A percentile compares a stretch with the other conserved stretches of the same genome.
phyloP scores from a whole-genome alignment of 176 grass and related monocot species.

The Tillandsia fasciculata region DNA sequence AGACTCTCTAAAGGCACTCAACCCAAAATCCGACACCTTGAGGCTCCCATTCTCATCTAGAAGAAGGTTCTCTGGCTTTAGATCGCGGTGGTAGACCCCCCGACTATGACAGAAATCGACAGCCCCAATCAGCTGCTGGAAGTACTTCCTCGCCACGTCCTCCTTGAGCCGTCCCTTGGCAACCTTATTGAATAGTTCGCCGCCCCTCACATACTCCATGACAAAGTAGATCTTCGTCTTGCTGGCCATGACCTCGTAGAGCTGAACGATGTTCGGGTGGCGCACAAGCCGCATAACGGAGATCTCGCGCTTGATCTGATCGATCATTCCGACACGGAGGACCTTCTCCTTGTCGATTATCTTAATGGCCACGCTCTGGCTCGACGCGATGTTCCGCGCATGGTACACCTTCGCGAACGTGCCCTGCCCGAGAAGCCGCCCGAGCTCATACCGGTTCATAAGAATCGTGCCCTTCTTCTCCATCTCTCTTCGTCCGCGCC shows the following conservation, averaged over 20 bases:
- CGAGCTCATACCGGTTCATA: slow-evolving; percentile 76
- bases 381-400: slow-evolving; percentile 41
- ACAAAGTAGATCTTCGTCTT: slow-evolving; percentile 89
- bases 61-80: slow-evolving; percentile 86
- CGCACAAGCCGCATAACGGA: slow-evolving; percentile 65
- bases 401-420: slow-evolving; percentile 91
- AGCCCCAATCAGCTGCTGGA: slow-evolving; percentile 63
- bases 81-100: slow-evolving; percentile 81
- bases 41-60: slow-evolving; percentile 77
- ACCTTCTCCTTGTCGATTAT: slow-evolving; percentile 86
- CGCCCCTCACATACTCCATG: slow-evolving; percentile 77
- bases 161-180: slow-evolving; percentile 60
- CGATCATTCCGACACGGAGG: slow-evolving; percentile 65
- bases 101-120: slow-evolving; percentile 88
- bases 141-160: slow-evolving; percentile 50
- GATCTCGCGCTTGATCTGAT: slow-evolving; percentile 90
- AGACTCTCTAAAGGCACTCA: slow-evolving; percentile 59
- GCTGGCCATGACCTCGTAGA: slow-evolving; percentile 92
- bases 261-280: slow-evolving; percentile 78
- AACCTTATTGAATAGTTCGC: slow-evolving; percentile 64
- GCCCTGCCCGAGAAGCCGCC: slow-evolving; percentile 65
- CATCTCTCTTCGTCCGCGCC: slow-evolving; percentile 23
- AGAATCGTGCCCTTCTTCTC: slow-evolving; percentile 69
- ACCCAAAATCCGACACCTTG: slow-evolving; percentile 75
- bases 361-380: slow-evolving; percentile 80